Conservation (phyloP, 1,284 basidiomycete genomes). For the Puccinia novopanici region DNA sequence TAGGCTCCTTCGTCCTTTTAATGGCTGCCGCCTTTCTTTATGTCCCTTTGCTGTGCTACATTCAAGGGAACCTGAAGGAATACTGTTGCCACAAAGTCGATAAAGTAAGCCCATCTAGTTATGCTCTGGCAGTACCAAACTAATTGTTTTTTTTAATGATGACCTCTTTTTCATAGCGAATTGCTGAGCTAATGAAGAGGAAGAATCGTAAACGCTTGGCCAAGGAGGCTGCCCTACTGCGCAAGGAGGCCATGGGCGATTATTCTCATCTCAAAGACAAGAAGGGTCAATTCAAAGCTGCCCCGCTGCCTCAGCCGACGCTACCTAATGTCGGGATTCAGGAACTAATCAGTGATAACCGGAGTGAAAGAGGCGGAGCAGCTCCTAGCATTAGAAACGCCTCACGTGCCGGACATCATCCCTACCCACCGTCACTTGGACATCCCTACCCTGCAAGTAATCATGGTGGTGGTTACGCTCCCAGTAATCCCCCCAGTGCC, state of each 20-base stretch:
- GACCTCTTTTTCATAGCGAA: constrained; percentile 62
- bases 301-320: constrained; percentile 85
- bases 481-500: neutral
- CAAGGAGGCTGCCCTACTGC: constrained; percentile 77
- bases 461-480: neutral
- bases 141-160: constrained; percentile 56
- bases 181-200: constrained; percentile 86
- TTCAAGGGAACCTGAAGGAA: constrained; percentile 92
- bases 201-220: constrained; percentile 82
- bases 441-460: constrained; percentile 17
- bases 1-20: constrained; percentile 77
- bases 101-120: constrained; percentile 66
- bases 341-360: constrained; percentile 60
- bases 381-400: constrained; percentile 4
- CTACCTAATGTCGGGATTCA: constrained; percentile 86
- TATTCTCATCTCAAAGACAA: constrained; percentile 89
- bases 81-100: constrained; percentile 99
- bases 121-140: neutral
- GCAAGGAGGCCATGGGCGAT: constrained; percentile 85
- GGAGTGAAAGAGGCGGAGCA: neutral
- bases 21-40: constrained; percentile 83
- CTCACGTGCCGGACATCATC: constrained; percentile 16
- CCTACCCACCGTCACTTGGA: neutral
- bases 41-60: constrained; percentile 87
- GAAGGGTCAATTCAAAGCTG: constrained; percentile 78